phyloP scores from a whole-genome alignment of 768 basidiomycete genomes.

The Erythrobasidium yunnanense region DNA sequence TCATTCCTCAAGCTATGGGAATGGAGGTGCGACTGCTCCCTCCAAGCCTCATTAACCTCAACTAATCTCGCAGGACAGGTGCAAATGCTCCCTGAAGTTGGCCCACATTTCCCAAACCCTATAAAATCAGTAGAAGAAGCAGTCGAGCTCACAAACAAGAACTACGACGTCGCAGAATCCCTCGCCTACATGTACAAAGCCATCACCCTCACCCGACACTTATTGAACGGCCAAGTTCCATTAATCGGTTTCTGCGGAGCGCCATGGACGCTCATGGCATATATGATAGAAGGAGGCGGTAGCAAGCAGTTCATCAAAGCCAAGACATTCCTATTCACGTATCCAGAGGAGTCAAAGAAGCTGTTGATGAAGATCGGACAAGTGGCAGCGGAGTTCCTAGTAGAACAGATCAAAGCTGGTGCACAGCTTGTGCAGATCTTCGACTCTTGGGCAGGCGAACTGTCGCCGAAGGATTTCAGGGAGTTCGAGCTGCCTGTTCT shows the following conservation, averaged over 20 bases:
- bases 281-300: constrained; percentile 96
- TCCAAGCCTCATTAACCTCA: background rate
- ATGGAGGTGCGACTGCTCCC: constrained; percentile 50
- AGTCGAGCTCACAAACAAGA: constrained; percentile 55
- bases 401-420: constrained; percentile 86
- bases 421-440: constrained; percentile 97
- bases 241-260: constrained; percentile 95
- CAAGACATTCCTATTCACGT: constrained; percentile 88
- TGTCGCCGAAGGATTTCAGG: constrained; percentile 75
- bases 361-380: constrained; percentile 71
- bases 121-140: constrained; percentile 68
- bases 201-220: constrained; percentile 69
- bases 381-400: constrained; percentile 76
- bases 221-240: constrained; percentile 75
- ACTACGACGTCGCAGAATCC: constrained; percentile 60
- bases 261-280: constrained; percentile 95
- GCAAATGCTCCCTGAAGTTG: constrained; percentile 72
- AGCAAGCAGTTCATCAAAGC: constrained; percentile 80
- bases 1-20: constrained; percentile 94
- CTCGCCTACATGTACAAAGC: constrained; percentile 88
- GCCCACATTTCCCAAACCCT: constrained; percentile 75
- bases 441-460: constrained; percentile 89
- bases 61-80: constrained; percentile 32
- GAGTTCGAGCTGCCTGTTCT: constrained; percentile 74
- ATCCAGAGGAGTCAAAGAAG: constrained; percentile 69